A percentile compares a stretch with the other conserved stretches of the same genome.
These are phyloP conservation scores for Capsella bursapastoris DNA, from an alignment of 345 rosid species.

Conservation along the genomic window DNA sequence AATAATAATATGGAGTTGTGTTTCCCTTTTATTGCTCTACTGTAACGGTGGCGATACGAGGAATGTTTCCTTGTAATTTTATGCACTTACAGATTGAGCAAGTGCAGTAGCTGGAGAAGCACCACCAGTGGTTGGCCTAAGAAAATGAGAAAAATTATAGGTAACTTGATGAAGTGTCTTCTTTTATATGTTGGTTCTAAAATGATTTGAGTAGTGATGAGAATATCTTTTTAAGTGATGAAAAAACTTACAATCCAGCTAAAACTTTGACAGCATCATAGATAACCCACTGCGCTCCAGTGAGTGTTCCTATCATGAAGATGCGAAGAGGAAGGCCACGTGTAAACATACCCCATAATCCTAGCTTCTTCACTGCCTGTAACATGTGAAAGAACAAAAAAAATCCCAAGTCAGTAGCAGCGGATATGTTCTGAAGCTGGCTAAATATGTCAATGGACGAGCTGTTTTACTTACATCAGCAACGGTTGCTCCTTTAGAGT, in stretches of 20 bases:
- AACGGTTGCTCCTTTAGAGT: conserved; percentile 87
- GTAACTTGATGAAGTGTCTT: not conserved
- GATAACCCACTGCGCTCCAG: conserved; percentile 93
- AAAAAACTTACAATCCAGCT: conserved; percentile 83
- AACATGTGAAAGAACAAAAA: conserved; percentile 20
- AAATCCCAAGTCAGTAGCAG: not conserved
- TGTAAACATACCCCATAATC: conserved; percentile 79
- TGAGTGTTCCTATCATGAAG: conserved; percentile 94
- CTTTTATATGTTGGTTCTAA: not conserved
- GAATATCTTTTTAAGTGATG: not conserved
- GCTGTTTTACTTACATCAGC: conserved; percentile 66
- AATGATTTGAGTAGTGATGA: not conserved
- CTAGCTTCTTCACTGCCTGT: conserved; percentile 84
- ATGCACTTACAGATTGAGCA: conserved; percentile 33
- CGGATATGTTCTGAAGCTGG: too few relatives aligned
- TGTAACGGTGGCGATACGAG: not conserved
- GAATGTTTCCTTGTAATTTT: conserved; percentile 5
- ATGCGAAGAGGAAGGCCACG: conserved; percentile 96
- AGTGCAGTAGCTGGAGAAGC: conserved; percentile 53
- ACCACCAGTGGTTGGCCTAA: conserved; percentile 77
- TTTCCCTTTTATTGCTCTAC: conserved; percentile 22
- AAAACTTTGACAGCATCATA: conserved; percentile 92
- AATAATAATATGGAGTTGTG: conserved; percentile 8
- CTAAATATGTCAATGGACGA: not conserved
- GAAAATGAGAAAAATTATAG: conserved; percentile 16